phyloP scores from a whole-genome alignment of 129 eudicot genomes.

The Rutidosis leptorrhynchoides region DNA sequence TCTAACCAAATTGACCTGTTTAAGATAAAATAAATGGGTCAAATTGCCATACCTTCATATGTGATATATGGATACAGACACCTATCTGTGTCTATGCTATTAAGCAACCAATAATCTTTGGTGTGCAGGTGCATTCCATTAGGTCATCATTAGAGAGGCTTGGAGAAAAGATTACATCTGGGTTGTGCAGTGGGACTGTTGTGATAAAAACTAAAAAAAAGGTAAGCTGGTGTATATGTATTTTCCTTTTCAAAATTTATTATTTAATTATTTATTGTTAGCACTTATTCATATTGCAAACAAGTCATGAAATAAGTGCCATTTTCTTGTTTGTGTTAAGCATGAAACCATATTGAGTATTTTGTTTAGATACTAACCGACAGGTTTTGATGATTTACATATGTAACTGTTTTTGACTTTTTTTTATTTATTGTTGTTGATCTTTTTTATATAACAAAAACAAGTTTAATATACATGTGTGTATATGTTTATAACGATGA shows the following conservation, averaged over 20 bases:
- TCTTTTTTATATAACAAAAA: too few species aligned
- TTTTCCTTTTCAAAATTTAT: conserved; percentile 26
- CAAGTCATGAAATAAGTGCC: conserved; percentile 30
- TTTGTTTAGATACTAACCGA: too few species aligned
- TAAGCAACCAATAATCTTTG: neutral
- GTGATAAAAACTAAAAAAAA: conserved; percentile 29
- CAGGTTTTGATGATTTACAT: too few species aligned
- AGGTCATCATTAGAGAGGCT: conserved; percentile 88
- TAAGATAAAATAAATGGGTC: neutral
- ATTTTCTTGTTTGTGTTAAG: conserved; percentile 33
- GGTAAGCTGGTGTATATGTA: conserved; percentile 50
- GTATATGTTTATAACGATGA: too few species aligned
- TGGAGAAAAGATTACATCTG: conserved; percentile 85
- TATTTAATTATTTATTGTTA: conserved; percentile 13
- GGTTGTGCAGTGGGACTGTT: conserved; percentile 84
- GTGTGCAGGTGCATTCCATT: conserved; percentile 76
- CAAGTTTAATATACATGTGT: too few species aligned
- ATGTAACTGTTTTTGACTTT: too few species aligned
- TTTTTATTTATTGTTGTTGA: too few species aligned
- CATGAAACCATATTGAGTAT: too few species aligned
- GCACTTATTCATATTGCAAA: conserved; percentile 20
- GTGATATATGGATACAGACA: neutral
- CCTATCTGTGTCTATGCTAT: neutral
- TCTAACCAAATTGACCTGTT: neutral
- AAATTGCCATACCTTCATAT: neutral